Evolutionary conservation across 1,284 basidiomycete genomes (phyloP), one percentile per base, ranked within the genome.

Genomic region (Cryptococcus sp.): DNA sequence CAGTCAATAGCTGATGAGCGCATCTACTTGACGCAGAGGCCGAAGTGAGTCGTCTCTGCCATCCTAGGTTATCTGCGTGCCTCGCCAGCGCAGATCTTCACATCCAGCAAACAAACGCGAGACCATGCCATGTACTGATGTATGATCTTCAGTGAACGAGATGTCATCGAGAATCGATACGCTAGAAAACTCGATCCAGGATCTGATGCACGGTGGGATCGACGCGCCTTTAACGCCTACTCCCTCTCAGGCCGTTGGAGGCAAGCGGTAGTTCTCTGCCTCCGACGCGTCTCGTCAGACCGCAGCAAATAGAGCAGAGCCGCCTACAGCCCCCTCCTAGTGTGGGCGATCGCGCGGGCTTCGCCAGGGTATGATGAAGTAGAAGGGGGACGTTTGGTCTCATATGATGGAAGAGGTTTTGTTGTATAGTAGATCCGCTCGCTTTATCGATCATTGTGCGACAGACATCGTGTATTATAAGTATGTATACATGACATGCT

Each of bases 151-250:
- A 74, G 77, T 78, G 76, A 70, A 69, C 55, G 72, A 75, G 19
- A 79, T 79, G 77, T 72, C 74, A 2, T 52, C 57, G 16, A 62
- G 77, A 46, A 79, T 79, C 56, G 77, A 79, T 57, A 65, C 65
- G 39, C 67, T 79, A 53, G 76, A 79, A 55, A 72, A 68, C 41
- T 63, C 76, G 3, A 77, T 78, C 19, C 65, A 73, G 29, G 75
- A 77, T 51, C 62, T 78, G 13, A 73, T 78, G 68, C 56, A 65
- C 17, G 63, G 57, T n/a, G 65, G 64, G 52, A 62, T 70, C 49
- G 69, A 68, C 20, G 25, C 45, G 49, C 22, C 55, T 2, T 34
- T 57, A 6, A 44, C 49, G 17, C 52, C 52, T 10, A 29, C 55
- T 5, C 54, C 61, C 16, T 38, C 52, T 54, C 41, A 34, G 29